Conservation (phyloP, 2,329 filamentous ascomycete species). For the Apiospora saccharicola region DNA sequence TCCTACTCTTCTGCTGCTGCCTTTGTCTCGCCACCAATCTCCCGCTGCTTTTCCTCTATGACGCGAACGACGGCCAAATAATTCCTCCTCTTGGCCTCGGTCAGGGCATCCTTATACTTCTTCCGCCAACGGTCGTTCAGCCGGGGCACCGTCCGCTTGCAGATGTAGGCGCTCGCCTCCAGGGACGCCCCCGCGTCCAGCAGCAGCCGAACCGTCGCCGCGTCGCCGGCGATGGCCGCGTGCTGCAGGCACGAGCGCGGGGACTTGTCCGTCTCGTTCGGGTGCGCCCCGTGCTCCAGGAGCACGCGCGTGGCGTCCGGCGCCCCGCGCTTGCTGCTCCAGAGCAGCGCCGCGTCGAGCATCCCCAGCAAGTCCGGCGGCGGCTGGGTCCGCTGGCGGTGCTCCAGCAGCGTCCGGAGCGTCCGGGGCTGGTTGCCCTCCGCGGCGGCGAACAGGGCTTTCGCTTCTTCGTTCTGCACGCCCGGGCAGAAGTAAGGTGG, state of each 20-base stretch:
- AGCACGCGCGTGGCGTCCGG: neutral
- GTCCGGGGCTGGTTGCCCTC: slow-evolving; percentile 3
- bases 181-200: slow-evolving; percentile 8
- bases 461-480: neutral
- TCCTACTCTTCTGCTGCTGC: neutral
- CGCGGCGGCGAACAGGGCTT: neutral
- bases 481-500: neutral
- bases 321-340: neutral
- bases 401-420: slow-evolving; percentile 5
- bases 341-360: neutral
- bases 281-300: slow-evolving; percentile 18
- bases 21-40: slow-evolving; percentile 24
- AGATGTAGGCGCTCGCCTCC: neutral
- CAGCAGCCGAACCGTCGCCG: neutral
- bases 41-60: slow-evolving; percentile 27
- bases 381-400: neutral
- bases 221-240: neutral
- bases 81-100: neutral
- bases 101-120: neutral
- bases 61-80: neutral
- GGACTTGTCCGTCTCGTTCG: neutral
- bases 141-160: neutral
- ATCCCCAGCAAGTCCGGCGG: neutral
- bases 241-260: slow-evolving; percentile 8
- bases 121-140: neutral